phyloP scores from a whole-genome alignment of 345 rosid genomes.

The Citrus glauca region DNA sequence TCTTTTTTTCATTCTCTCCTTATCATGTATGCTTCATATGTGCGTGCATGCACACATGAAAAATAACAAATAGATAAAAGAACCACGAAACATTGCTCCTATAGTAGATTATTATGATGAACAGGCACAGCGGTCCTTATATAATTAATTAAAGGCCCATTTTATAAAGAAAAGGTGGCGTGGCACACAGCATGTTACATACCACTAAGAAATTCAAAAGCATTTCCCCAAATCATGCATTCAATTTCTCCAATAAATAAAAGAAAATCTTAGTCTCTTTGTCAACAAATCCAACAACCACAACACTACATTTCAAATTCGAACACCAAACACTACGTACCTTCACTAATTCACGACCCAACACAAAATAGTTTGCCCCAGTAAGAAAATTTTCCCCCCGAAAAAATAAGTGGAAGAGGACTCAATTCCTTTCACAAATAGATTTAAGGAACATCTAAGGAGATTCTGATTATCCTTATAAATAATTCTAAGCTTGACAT shows the following conservation, averaged over 20 bases:
- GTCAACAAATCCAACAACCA: background rate
- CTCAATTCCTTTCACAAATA: constrained; percentile 22
- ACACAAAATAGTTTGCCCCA: background rate
- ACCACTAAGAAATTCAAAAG: background rate
- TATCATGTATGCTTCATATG: no score
- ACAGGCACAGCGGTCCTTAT: no score
- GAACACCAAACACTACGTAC: no score
- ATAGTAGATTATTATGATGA: no score
- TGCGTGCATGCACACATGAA: no score
- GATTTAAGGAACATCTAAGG: constrained; percentile 9
- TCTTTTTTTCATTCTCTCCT: no score
- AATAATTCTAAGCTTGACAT: background rate
- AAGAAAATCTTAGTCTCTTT: constrained; percentile 2
- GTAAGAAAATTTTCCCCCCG: background rate
- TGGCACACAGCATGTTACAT: background rate
- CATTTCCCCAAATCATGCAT: constrained; percentile 11
- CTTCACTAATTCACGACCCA: background rate
- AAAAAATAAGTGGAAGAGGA: constrained; percentile 3
- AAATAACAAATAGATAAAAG: no score
- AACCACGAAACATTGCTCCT: no score
- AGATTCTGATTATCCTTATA: background rate
- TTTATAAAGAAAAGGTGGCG: background rate
- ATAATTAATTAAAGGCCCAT: background rate
- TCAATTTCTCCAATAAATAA: constrained; percentile 1
- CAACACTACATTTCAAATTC: constrained; percentile 9